phyloP scores from a whole-genome alignment of 140 eudicot species.

The Ambrosia hybrid region DNA sequence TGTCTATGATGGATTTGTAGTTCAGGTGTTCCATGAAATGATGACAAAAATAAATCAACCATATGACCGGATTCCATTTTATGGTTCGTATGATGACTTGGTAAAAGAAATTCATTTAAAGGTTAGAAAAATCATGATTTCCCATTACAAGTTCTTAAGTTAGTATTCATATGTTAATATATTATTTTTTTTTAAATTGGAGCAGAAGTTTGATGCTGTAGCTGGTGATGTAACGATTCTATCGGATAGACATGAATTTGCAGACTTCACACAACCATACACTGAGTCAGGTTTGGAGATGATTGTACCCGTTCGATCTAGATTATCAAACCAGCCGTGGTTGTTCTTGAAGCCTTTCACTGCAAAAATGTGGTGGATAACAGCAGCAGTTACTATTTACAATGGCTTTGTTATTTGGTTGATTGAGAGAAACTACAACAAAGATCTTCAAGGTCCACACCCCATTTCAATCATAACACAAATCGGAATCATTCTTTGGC shows the following conservation, averaged over 20 bases:
- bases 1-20: constrained; percentile 32
- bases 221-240: constrained; percentile 53
- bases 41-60: constrained; percentile 16
- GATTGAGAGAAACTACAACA: constrained; percentile 41
- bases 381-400: constrained; percentile 34
- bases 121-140: not conserved
- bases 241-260: constrained; percentile 29
- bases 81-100: constrained; percentile 32
- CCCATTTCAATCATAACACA: constrained; percentile 22
- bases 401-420: constrained; percentile 56
- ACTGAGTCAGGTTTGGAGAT: constrained; percentile 46
- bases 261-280: constrained; percentile 55
- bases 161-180: not conserved
- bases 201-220: constrained; percentile 48
- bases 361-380: constrained; percentile 46
- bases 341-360: constrained; percentile 58
- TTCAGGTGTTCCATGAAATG: constrained; percentile 41
- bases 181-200: not conserved
- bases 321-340: constrained; percentile 43
- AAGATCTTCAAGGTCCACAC: constrained; percentile 19
- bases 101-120: not conserved
- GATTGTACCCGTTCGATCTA: constrained; percentile 46
- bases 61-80: constrained; percentile 21
- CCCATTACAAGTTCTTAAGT: not conserved
- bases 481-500: constrained; percentile 45